A percentile compares a stretch with the other conserved stretches of the same genome.
Evolutionary conservation across 495 filamentous ascomycete species (phyloP).

Genomic region (Pyronema omphalodes): DNA sequence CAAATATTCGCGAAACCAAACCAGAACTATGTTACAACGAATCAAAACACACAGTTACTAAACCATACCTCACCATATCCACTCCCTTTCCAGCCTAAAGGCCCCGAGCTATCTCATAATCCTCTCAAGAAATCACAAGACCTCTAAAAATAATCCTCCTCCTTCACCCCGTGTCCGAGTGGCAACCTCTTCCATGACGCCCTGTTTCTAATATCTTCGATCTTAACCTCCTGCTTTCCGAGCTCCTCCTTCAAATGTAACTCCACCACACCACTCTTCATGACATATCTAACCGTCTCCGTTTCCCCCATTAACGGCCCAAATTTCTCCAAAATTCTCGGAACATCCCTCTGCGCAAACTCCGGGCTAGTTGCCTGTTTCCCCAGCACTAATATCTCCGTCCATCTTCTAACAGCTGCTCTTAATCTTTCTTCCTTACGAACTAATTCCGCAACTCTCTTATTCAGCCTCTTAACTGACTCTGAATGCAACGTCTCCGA

Average conservation of each 20-base stretch:
- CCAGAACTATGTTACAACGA: background rate
- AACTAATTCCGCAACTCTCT: slow-evolving; percentile 5
- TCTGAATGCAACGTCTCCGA: too few species aligned
- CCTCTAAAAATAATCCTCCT: slow-evolving; percentile 13
- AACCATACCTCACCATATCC: background rate
- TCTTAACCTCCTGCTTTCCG: slow-evolving; percentile 6
- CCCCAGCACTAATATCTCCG: slow-evolving; percentile 14
- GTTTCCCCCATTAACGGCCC: slow-evolving; percentile 15
- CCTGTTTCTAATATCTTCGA: slow-evolving; percentile 6
- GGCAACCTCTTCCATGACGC: slow-evolving; percentile 10
- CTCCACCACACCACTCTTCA: slow-evolving; percentile 14
- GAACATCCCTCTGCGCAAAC: slow-evolving; percentile 13
- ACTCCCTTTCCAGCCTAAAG: too few species aligned
- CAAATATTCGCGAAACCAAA: background rate
- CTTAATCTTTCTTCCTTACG: slow-evolving; percentile 11
- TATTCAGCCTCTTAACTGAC: background rate
- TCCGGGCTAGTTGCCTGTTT: slow-evolving; percentile 11
- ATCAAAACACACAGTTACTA: background rate
- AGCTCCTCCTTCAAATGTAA: slow-evolving; percentile 12
- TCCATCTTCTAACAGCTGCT: slow-evolving; percentile 20
- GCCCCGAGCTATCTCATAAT: too few species aligned
- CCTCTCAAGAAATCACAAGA: too few species aligned
- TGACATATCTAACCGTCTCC: slow-evolving; percentile 14
- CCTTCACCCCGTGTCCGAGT: slow-evolving; percentile 15
- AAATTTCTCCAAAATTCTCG: slow-evolving; percentile 21